Evolutionary conservation across 2,329 filamentous ascomycete genomes (phyloP).

Genomic region (Monosporascus ibericus): DNA sequence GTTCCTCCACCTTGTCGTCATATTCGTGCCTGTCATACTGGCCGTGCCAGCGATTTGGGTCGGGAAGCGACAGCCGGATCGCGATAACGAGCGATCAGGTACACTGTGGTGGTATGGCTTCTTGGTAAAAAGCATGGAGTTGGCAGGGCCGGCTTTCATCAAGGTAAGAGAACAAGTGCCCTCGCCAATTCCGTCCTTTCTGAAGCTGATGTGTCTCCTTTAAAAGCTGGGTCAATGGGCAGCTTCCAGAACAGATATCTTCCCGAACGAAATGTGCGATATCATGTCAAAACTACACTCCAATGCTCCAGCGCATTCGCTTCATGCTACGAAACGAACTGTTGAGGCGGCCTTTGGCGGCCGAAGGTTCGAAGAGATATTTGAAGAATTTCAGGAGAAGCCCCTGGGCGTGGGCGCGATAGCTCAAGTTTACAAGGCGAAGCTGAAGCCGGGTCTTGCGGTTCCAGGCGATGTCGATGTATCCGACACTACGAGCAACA

Average conservation of each 20-base stretch:
- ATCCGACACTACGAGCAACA: slow-evolving; percentile 42
- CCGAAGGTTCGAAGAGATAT: slow-evolving; percentile 79
- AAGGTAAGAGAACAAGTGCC: slow-evolving; percentile 52
- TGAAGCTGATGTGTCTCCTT: slow-evolving; percentile 10
- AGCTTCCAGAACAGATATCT: slow-evolving; percentile 91
- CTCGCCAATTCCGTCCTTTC: neutral
- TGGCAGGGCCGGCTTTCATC: slow-evolving; percentile 91
- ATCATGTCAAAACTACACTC: slow-evolving; percentile 95
- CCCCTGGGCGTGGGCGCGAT: slow-evolving; percentile 93
- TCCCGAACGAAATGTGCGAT: slow-evolving; percentile 84
- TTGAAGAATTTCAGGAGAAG: slow-evolving; percentile 87
- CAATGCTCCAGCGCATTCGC: slow-evolving; percentile 84
- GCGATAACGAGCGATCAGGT: slow-evolving; percentile 70
- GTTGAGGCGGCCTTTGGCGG: slow-evolving; percentile 78
- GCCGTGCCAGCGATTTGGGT: slow-evolving; percentile 78
- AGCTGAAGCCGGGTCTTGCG: slow-evolving; percentile 73
- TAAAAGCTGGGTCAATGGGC: slow-evolving; percentile 90
- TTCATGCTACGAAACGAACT: slow-evolving; percentile 71
- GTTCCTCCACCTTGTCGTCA: slow-evolving; percentile 79
- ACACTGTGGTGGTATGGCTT: slow-evolving; percentile 94
- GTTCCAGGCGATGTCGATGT: slow-evolving; percentile 55
- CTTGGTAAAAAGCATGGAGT: slow-evolving; percentile 83
- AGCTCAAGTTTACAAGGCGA: slow-evolving; percentile 95
- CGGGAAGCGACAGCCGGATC: slow-evolving; percentile 55
- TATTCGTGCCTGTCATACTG: slow-evolving; percentile 86